Evolutionary conservation across 2,329 filamentous ascomycete genomes (phyloP).

Genomic region (Xylariomycetidae sp.): DNA sequence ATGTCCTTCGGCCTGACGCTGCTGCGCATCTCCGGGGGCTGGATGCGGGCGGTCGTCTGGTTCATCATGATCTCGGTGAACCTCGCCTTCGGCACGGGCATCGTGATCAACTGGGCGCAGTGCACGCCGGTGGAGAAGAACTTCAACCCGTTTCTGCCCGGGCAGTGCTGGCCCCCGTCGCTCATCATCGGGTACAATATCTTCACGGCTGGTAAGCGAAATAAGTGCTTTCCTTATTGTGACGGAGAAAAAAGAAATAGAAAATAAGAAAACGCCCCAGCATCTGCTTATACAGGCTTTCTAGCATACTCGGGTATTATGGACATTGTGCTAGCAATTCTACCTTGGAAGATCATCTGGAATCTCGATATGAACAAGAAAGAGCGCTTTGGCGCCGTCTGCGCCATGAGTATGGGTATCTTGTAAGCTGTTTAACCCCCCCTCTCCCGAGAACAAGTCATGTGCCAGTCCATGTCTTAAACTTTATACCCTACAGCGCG

Average conservation of each 20-base stretch:
- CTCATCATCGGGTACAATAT: constrained; percentile 27
- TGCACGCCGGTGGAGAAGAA: constrained; percentile 26
- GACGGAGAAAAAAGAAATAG: too few species aligned
- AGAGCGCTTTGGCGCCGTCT: constrained; percentile 35
- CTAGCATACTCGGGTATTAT: constrained; percentile 30
- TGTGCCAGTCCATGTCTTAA: constrained; percentile 4
- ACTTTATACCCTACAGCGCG: constrained; percentile 19
- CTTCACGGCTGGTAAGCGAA: constrained; percentile 23
- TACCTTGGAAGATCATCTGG: constrained; percentile 39
- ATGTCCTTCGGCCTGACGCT: constrained; percentile 34
- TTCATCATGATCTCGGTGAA: constrained; percentile 29
- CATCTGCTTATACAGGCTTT: too few species aligned
- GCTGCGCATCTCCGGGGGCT: constrained; percentile 25
- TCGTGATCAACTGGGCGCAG: constrained; percentile 25
- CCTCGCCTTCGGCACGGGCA: constrained; percentile 20
- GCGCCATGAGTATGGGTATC: constrained; percentile 40
- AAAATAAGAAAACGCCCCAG: too few species aligned
- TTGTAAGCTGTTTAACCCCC: constrained; percentile 28
- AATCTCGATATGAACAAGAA: constrained; percentile 32
- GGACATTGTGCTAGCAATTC: constrained; percentile 35
- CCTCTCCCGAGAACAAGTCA: not conserved
- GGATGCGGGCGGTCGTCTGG: constrained; percentile 25
- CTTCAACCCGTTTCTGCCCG: constrained; percentile 20
- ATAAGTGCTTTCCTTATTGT: too few species aligned
- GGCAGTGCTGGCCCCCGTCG: constrained; percentile 26